Evolutionary conservation across 306 rosid genomes (phyloP).

Genomic region (Quercus dentata): DNA sequence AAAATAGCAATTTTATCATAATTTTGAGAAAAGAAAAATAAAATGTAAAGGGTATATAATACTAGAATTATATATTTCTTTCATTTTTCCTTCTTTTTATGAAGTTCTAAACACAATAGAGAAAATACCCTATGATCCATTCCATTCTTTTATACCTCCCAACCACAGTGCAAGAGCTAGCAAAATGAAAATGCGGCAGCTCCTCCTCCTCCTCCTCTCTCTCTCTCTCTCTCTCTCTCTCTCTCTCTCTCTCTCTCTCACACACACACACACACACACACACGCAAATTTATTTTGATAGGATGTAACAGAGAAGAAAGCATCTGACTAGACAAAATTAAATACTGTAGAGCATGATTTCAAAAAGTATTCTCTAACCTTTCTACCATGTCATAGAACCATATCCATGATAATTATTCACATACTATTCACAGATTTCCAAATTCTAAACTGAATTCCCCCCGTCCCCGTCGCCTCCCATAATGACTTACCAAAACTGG

Average conservation of each 20-base stretch:
- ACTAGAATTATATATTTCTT: too few species aligned
- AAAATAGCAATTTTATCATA: too few species aligned
- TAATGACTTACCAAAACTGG: not conserved
- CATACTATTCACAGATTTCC: not conserved
- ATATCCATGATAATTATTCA: not conserved
- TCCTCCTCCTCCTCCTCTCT: not conserved
- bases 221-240: not conserved
- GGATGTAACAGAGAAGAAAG: not conserved
- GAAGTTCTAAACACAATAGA: too few species aligned
- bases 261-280: not conserved
- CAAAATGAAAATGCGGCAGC: not conserved
- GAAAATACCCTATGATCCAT: too few species aligned
- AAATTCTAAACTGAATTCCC: conserved; percentile 3
- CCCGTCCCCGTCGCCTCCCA: not conserved
- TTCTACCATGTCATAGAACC: not conserved
- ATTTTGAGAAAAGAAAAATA: too few species aligned
- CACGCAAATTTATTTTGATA: not conserved
- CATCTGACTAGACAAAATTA: not conserved
- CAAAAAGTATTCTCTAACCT: not conserved
- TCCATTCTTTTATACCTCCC: too few species aligned
- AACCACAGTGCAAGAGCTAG: not conserved
- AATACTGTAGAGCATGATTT: not conserved
- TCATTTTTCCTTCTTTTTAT: too few species aligned
- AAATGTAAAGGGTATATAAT: too few species aligned
- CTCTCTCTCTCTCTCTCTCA: not conserved